Evolutionary conservation across 73 alveolate genomes (phyloP).

Genomic region (Symbiodinium pilosum): DNA sequence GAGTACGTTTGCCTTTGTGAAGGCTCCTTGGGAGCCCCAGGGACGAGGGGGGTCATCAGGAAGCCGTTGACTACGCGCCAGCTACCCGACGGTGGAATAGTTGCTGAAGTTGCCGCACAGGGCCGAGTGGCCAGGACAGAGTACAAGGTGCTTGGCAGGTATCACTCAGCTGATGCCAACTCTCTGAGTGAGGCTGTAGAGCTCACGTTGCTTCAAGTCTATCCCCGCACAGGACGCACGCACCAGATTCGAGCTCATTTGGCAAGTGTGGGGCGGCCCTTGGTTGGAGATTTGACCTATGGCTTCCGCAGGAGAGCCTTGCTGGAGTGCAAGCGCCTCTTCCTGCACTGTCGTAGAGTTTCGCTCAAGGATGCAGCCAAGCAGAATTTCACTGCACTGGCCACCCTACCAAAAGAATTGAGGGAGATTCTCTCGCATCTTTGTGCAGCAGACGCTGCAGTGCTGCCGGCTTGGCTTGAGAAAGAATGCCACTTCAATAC

Average conservation of each 20-base stretch:
- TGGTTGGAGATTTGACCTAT: slow-evolving; percentile 70
- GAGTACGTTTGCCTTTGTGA: slow-evolving; percentile 27
- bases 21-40: slow-evolving; percentile 16
- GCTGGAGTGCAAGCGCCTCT: background rate
- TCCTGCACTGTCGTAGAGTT: slow-evolving; percentile 44
- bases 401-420: slow-evolving; percentile 27
- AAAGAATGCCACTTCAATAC: too few species aligned
- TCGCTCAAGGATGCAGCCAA: slow-evolving; percentile 18
- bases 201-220: slow-evolving; percentile 27
- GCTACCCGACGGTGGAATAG: slow-evolving; percentile 37
- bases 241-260: slow-evolving; percentile 61
- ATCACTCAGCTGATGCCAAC: background rate
- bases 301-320: background rate
- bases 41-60: background rate
- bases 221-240: slow-evolving; percentile 59
- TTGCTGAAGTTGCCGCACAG: background rate
- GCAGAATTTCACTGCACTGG: background rate
- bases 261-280: slow-evolving; percentile 26
- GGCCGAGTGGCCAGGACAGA: slow-evolving; percentile 27
- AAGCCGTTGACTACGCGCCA: background rate
- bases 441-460: too few species aligned
- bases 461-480: too few species aligned
- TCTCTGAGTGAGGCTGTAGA: background rate
- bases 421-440: background rate
- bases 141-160: slow-evolving; percentile 35